Conservation (phyloP, 768 basidiomycete genomes). For the Clathrus columnatus region DNA sequence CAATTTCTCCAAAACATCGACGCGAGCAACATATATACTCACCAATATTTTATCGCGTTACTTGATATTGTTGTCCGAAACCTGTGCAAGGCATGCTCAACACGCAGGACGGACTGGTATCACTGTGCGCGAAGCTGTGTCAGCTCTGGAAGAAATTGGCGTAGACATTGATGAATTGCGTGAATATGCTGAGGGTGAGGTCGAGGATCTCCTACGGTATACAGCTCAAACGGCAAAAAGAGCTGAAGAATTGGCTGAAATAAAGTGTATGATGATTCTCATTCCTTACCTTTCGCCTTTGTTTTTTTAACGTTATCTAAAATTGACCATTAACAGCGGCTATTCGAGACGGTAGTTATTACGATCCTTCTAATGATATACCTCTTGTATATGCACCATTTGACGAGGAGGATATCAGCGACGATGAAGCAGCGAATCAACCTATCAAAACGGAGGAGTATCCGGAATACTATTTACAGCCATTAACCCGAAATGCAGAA, state of each 20-base stretch:
- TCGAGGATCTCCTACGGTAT: conserved; percentile 59
- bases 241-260: conserved; percentile 64
- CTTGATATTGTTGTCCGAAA: conserved; percentile 51
- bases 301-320: conserved; percentile 18
- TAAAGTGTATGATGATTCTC: conserved; percentile 39
- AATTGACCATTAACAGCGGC: conserved; percentile 32
- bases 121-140: conserved; percentile 49
- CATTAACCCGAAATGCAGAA: conserved; percentile 10
- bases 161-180: conserved; percentile 58
- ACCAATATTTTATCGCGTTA: conserved; percentile 74
- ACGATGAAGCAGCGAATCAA: conserved; percentile 12
- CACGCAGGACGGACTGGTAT: conserved; percentile 61
- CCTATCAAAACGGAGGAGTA: conserved; percentile 26
- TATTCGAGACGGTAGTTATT: conserved; percentile 47
- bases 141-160: conserved; percentile 69
- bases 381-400: conserved; percentile 35
- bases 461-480: conserved; percentile 8
- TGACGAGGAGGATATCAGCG: conserved; percentile 10
- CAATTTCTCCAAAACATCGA: conserved; percentile 66
- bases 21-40: conserved; percentile 59
- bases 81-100: conserved; percentile 65
- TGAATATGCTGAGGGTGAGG: conserved; percentile 61
- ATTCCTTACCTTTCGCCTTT: not conserved
- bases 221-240: conserved; percentile 53
- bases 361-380: conserved; percentile 47